These are phyloP conservation scores for Suillus ampliporus DNA, from an alignment of 768 basidiomycete genomes.

Conservation along the genomic window DNA sequence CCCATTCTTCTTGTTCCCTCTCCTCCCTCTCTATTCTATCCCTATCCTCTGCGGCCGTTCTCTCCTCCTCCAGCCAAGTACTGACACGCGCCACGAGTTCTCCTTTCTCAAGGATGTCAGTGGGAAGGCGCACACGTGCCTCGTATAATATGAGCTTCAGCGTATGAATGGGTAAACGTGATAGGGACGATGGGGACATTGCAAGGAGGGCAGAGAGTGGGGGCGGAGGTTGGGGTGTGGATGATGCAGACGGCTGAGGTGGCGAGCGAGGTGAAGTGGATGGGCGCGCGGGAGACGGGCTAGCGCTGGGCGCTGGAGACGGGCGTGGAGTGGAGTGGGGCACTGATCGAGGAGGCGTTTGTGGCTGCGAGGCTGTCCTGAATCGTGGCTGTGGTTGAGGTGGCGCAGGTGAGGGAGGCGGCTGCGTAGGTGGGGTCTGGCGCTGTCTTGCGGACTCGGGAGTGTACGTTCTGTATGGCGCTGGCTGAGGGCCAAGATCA, in stretches of 20 bases:
- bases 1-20: constrained; percentile 23
- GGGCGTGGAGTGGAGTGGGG: constrained; percentile 10
- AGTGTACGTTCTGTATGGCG: not conserved
- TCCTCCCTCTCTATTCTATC: constrained; percentile 35
- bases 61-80: constrained; percentile 67
- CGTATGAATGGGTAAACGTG: constrained; percentile 65
- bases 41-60: constrained; percentile 49
- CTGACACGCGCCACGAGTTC: constrained; percentile 79
- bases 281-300: constrained; percentile 22
- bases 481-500: not conserved
- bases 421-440: not conserved
- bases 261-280: constrained; percentile 23
- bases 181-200: constrained; percentile 62
- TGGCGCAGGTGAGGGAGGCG: constrained; percentile 1
- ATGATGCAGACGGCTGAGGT: constrained; percentile 46
- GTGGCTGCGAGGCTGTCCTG: constrained; percentile 24
- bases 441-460: constrained; percentile 7
- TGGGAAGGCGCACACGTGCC: constrained; percentile 69
- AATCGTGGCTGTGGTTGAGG: constrained; percentile 19
- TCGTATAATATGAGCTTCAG: constrained; percentile 82
- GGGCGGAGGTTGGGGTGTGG: constrained; percentile 41
- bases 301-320: constrained; percentile 12
- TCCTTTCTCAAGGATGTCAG: constrained; percentile 77
- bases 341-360: not conserved
- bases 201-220: constrained; percentile 71